phyloP scores from a whole-genome alignment of 345 rosid genomes.

The Populus ilicifolia region DNA sequence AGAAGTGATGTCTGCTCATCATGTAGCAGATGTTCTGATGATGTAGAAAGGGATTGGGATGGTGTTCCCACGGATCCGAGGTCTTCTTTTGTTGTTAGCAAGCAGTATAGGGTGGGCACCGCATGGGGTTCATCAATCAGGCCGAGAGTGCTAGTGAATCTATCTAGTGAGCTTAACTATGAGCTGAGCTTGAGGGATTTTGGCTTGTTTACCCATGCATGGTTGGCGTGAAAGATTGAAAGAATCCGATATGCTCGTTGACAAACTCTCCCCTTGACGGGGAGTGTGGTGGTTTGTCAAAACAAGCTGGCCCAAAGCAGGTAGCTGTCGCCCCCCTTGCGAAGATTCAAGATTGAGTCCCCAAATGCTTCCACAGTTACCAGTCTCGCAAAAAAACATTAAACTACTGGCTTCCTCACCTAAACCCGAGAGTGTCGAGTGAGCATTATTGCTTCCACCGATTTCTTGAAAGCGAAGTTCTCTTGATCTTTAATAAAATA shows the following conservation, averaged over 20 bases:
- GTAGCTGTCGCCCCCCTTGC: background rate
- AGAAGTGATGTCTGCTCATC: background rate
- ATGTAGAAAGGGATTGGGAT: background rate
- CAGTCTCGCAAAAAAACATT: background rate
- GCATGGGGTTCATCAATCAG: background rate
- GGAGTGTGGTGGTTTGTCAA: background rate
- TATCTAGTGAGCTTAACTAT: background rate
- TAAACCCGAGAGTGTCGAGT: slow-evolving; percentile 17
- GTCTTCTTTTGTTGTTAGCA: background rate
- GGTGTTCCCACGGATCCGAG: background rate
- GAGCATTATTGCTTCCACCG: slow-evolving; percentile 5
- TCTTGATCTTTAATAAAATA: background rate
- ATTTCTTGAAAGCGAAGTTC: slow-evolving; percentile 11
- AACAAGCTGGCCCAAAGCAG: slow-evolving; percentile 10
- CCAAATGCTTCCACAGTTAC: slow-evolving; percentile 10
- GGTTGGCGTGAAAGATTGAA: background rate
- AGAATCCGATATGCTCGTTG: background rate
- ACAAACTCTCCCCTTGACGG: background rate
- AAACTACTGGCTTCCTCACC: slow-evolving; percentile 12
- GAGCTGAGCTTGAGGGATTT: background rate
- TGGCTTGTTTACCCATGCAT: background rate
- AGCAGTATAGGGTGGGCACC: background rate
- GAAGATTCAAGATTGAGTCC: background rate
- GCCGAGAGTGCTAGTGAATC: background rate
- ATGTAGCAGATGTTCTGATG: background rate